These are phyloP conservation scores for Bacidia rubella DNA, from an alignment of 495 filamentous ascomycete species.

Conservation along the genomic window DNA sequence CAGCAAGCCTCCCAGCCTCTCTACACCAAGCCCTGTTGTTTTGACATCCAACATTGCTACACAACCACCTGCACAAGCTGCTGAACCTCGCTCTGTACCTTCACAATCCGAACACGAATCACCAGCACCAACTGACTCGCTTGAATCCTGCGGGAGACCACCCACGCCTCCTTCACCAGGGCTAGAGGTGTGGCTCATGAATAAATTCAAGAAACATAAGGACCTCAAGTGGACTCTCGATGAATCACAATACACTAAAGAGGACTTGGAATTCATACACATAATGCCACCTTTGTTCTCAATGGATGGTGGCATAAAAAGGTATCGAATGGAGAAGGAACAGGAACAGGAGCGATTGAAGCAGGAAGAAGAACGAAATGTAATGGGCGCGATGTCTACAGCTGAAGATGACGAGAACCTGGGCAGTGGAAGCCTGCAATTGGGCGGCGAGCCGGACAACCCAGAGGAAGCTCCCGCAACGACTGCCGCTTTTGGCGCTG, in stretches of 20 bases:
- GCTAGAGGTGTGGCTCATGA: slow-evolving; percentile 35
- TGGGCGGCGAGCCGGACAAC: slow-evolving; percentile 86
- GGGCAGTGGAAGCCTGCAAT: slow-evolving; percentile 73
- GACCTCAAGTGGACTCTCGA: slow-evolving; percentile 40
- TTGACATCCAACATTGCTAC: slow-evolving; percentile 45
- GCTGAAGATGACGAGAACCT: slow-evolving; percentile 44
- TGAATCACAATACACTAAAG: slow-evolving; percentile 32
- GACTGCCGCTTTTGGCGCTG: slow-evolving; percentile 32
- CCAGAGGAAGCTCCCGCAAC: slow-evolving; percentile 34
- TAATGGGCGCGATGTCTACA: slow-evolving; percentile 28
- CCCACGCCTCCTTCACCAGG: slow-evolving; percentile 22
- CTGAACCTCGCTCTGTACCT: slow-evolving; percentile 11
- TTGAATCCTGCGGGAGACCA: slow-evolving; percentile 15
- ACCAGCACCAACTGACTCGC: neutral
- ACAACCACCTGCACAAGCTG: slow-evolving; percentile 20
- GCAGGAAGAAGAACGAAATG: slow-evolving; percentile 42
- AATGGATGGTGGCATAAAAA: slow-evolving; percentile 57
- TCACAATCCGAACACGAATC: neutral
- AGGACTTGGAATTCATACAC: slow-evolving; percentile 41
- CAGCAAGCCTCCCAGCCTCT: slow-evolving; percentile 65
- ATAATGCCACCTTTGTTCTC: slow-evolving; percentile 73
- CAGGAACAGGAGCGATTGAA: slow-evolving; percentile 50
- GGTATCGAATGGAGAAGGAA: slow-evolving; percentile 53
- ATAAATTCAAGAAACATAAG: slow-evolving; percentile 40
- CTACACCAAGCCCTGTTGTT: slow-evolving; percentile 67